Evolutionary conservation across 768 basidiomycete genomes (phyloP).

Genomic region (Suillus brevipes): DNA sequence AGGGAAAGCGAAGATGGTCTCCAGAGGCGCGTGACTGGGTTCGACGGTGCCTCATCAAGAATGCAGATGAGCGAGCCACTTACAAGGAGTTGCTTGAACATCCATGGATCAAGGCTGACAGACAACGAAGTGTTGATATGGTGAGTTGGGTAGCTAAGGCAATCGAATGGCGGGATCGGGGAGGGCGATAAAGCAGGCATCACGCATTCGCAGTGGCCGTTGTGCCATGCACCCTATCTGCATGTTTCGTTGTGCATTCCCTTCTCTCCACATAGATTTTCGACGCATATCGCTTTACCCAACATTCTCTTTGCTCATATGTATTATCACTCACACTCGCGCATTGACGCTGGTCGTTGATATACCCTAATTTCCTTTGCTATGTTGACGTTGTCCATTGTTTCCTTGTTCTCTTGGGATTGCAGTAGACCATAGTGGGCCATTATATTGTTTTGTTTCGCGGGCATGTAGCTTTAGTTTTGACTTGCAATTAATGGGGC

Average conservation of each 20-base stretch:
- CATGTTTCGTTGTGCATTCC: background rate
- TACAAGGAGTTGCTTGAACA: constrained; percentile 85
- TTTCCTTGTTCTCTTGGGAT: background rate
- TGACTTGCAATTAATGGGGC: constrained; percentile 1
- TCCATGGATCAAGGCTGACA: constrained; percentile 71
- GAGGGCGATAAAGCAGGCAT: constrained; percentile 14
- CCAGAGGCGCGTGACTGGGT: constrained; percentile 80
- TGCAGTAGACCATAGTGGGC: background rate
- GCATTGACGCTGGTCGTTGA: constrained; percentile 3
- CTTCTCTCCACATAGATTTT: constrained; percentile 1
- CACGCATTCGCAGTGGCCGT: background rate
- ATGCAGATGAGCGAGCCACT: constrained; percentile 74
- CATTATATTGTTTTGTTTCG: constrained; percentile 3
- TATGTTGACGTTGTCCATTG: background rate
- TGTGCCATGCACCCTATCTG: background rate
- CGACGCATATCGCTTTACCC: constrained; percentile 4
- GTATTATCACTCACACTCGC: constrained; percentile 3
- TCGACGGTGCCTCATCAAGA: constrained; percentile 75
- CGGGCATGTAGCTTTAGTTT: constrained; percentile 8
- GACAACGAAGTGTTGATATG: constrained; percentile 75
- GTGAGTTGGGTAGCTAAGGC: constrained; percentile 73
- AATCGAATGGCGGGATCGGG: constrained; percentile 36
- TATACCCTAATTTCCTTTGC: constrained; percentile 1
- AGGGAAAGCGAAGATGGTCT: constrained; percentile 27
- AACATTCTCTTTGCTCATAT: constrained; percentile 2